phyloP scores from a whole-genome alignment of 495 filamentous ascomycete genomes.

The Elasticomyces elasticus region DNA sequence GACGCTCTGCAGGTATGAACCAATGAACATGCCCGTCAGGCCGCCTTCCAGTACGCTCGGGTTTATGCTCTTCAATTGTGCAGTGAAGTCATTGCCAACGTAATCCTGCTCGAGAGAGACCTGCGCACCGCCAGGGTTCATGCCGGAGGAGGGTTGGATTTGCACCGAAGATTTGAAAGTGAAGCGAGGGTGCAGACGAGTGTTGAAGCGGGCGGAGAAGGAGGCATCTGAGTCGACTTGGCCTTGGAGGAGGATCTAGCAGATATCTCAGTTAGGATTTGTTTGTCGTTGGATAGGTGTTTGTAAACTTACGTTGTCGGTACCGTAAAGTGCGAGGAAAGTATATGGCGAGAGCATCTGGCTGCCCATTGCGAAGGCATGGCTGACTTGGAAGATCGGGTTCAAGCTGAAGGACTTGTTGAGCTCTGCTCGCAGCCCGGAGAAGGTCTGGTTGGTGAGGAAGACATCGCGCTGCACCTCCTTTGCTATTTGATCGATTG shows the following conservation, averaged over 20 bases:
- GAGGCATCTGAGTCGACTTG: conserved; percentile 83
- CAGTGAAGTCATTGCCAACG: conserved; percentile 81
- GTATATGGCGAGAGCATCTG: conserved; percentile 84
- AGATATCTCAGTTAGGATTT: not conserved
- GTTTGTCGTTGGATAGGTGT: not conserved
- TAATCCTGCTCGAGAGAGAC: conserved; percentile 90
- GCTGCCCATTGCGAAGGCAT: conserved; percentile 86
- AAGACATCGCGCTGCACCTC: conserved; percentile 94
- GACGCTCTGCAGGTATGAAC: conserved; percentile 86
- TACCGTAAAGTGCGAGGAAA: conserved; percentile 88
- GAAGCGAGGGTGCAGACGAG: conserved; percentile 64
- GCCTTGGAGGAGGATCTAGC: conserved; percentile 85
- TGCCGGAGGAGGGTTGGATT: conserved; percentile 48
- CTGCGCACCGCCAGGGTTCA: conserved; percentile 56
- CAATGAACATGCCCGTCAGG: conserved; percentile 87
- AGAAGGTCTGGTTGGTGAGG: conserved; percentile 89
- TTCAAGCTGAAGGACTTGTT: conserved; percentile 88
- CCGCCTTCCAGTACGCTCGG: conserved; percentile 86
- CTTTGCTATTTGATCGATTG: conserved; percentile 78
- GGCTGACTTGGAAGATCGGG: conserved; percentile 93
- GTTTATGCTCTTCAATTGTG: conserved; percentile 83
- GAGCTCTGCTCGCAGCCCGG: conserved; percentile 86
- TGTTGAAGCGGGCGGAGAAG: conserved; percentile 78
- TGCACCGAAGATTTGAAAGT: conserved; percentile 78
- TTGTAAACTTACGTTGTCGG: conserved; percentile 64